Evolutionary conservation across 495 filamentous ascomycete species (phyloP).

Genomic region (Xylaria venustula): DNA sequence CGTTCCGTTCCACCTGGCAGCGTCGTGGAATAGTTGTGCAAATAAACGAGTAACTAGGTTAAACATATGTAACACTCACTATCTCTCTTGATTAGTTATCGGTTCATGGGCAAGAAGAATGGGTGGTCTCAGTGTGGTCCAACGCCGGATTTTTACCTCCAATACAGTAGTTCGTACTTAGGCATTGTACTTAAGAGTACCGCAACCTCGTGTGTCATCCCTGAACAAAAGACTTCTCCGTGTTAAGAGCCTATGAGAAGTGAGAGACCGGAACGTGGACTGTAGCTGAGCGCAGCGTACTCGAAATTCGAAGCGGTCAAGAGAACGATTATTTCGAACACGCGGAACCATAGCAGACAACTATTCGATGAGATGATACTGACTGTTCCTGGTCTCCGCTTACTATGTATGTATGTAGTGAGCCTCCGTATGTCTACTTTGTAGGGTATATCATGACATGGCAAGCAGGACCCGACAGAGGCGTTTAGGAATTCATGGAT

Average conservation of each 20-base stretch:
- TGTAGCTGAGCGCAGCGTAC: too few species aligned
- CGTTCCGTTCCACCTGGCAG: neutral
- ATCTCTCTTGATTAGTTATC: neutral
- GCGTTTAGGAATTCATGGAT: too few species aligned
- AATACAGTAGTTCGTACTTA: neutral
- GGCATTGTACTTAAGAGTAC: neutral
- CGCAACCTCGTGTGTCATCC: neutral
- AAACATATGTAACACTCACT: neutral
- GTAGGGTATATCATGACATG: neutral
- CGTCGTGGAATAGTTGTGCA: neutral
- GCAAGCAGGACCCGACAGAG: too few species aligned
- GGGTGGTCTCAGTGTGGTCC: neutral
- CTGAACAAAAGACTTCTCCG: neutral
- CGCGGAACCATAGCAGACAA: neutral
- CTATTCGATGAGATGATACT: neutral
- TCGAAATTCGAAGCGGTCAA: conserved; percentile 6
- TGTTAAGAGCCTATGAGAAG: conserved; percentile 1
- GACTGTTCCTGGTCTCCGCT: neutral
- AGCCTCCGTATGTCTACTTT: neutral
- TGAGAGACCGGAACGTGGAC: neutral
- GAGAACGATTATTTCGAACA: neutral
- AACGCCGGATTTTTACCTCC: neutral
- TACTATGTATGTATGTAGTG: too few species aligned
- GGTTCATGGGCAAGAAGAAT: neutral
- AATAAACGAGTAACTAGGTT: neutral